Evolutionary conservation across 768 basidiomycete genomes (phyloP).

Genomic region (Floccularia luteovirens): DNA sequence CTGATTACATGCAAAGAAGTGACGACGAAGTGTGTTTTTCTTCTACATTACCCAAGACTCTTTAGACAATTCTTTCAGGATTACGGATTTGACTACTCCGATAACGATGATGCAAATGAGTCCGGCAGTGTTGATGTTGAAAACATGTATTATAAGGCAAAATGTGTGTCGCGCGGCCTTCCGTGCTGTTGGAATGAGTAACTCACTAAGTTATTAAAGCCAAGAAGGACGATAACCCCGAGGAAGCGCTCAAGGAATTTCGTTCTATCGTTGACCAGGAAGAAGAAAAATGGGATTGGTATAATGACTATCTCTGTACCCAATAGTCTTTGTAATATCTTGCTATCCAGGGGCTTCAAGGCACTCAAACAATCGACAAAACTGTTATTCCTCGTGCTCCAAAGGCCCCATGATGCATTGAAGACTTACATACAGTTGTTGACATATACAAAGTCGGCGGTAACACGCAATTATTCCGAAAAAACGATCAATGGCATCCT

Average conservation of each 20-base stretch:
- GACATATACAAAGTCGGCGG: conserved; percentile 91
- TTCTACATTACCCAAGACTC: conserved; percentile 2
- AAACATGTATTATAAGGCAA: conserved; percentile 97
- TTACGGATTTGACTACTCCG: conserved; percentile 96
- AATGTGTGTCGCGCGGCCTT: conserved; percentile 67
- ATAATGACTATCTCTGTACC: conserved; percentile 12
- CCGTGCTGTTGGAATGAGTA: not conserved
- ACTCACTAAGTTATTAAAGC: conserved; percentile 36
- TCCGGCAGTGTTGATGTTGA: conserved; percentile 84
- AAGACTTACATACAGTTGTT: conserved; percentile 80
- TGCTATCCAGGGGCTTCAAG: conserved; percentile 84
- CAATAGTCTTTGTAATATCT: not conserved
- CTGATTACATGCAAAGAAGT: conserved; percentile 88
- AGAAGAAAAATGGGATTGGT: conserved; percentile 94
- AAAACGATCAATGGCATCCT: conserved; percentile 98
- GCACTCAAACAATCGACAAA: conserved; percentile 97
- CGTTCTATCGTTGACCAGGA: conserved; percentile 84
- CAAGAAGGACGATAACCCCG: conserved; percentile 91
- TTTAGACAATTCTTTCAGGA: conserved; percentile 41
- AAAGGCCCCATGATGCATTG: conserved; percentile 79
- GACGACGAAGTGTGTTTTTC: conserved; percentile 62
- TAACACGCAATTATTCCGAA: conserved; percentile 94
- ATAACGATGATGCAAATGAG: conserved; percentile 78
- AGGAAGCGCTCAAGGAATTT: conserved; percentile 88
- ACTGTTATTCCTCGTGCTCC: conserved; percentile 73